Conservation (phyloP, 2,329 filamentous ascomycete genomes). For the Aspergillus sp. region DNA sequence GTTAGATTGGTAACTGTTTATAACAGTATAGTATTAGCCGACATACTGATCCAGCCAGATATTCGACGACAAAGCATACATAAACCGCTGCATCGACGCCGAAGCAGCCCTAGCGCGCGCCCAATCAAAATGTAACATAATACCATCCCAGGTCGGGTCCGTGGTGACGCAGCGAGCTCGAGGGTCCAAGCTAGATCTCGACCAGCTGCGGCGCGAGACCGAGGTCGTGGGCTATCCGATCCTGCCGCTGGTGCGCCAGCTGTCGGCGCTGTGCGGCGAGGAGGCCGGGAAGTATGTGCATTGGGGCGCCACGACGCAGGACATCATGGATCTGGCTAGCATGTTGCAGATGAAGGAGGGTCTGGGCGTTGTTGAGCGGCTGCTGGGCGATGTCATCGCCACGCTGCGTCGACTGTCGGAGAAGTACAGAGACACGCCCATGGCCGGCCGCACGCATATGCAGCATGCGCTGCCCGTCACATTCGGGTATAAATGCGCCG, state of each 20-base stretch:
- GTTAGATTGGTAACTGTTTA: background rate
- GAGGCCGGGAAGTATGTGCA: conserved; percentile 42
- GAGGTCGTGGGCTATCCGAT: conserved; percentile 49
- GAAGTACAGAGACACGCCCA: conserved; percentile 44
- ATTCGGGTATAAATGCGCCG: conserved; percentile 50
- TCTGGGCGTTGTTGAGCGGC: conserved; percentile 38
- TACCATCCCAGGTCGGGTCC: conserved; percentile 31
- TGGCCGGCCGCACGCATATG: conserved; percentile 50
- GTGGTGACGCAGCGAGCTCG: conserved; percentile 28
- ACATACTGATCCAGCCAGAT: conserved; percentile 17
- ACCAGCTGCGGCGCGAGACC: conserved; percentile 35
- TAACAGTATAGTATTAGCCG: background rate
- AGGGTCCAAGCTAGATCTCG: conserved; percentile 32
- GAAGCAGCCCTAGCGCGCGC: conserved; percentile 45
- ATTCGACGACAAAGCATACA: conserved; percentile 43
- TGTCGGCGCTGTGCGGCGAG: conserved; percentile 29
- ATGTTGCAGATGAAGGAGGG: conserved; percentile 46
- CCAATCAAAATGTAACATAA: conserved; percentile 40
- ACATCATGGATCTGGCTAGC: conserved; percentile 50
- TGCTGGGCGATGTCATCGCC: conserved; percentile 35
- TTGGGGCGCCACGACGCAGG: conserved; percentile 52
- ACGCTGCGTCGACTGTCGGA: conserved; percentile 36
- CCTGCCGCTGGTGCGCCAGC: conserved; percentile 42
- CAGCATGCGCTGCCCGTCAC: conserved; percentile 50
- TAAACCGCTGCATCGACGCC: conserved; percentile 41